Conservation (phyloP, 306 rosid species). For the Sicyos baderoa region DNA sequence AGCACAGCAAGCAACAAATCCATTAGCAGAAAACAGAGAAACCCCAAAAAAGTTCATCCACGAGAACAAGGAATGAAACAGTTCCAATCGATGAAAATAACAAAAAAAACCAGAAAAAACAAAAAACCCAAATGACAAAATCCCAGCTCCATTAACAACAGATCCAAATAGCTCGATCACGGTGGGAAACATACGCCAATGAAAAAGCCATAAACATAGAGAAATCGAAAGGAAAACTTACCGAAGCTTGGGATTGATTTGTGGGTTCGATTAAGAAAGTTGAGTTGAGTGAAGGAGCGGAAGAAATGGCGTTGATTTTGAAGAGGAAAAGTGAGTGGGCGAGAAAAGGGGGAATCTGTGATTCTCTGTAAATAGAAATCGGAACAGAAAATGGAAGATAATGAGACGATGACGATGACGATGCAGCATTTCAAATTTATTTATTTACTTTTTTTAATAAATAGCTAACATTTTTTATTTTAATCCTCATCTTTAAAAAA, state of each 20-base stretch:
- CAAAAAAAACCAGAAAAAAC: neutral
- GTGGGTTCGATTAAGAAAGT: constrained; percentile 1
- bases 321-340: neutral
- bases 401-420: constrained; percentile 16
- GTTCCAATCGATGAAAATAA: neutral
- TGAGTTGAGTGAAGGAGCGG: neutral
- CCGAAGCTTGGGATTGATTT: neutral
- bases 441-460: too few species aligned
- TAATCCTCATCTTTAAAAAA: too few species aligned
- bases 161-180: constrained; percentile 17
- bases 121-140: neutral
- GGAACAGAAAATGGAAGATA: neutral
- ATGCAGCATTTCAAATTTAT: neutral
- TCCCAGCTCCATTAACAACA: constrained; percentile 6
- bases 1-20: neutral
- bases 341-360: neutral
- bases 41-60: neutral
- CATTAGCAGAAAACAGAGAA: neutral
- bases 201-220: neutral
- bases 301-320: neutral
- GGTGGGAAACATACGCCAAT: neutral
- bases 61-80: neutral
- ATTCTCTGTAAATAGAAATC: neutral
- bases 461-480: too few species aligned
- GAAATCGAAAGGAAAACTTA: neutral